Evolutionary conservation across 805 yeast species (phyloP).

Genomic region (Metschnikowia vanudenii): DNA sequence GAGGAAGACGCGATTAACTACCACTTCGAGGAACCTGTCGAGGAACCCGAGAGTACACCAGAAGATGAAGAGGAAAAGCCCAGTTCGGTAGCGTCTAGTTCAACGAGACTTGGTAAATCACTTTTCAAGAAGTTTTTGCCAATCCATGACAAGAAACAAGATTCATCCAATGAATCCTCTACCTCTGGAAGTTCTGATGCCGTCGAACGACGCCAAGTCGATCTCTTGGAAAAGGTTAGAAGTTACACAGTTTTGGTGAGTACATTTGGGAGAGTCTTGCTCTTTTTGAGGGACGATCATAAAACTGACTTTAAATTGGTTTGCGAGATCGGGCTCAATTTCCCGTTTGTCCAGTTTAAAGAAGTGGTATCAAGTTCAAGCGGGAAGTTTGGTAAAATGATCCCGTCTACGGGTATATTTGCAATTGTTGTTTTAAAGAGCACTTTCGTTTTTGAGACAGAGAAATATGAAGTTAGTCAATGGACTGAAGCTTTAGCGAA

Average conservation of each 20-base stretch:
- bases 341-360: constrained; percentile 53
- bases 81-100: constrained; percentile 5
- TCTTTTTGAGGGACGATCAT: constrained; percentile 47
- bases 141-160: constrained; percentile 20
- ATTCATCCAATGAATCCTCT: constrained; percentile 3
- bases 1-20: constrained; percentile 19
- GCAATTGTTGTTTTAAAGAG: constrained; percentile 55
- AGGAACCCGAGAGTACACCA: constrained; percentile 2
- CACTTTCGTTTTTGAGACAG: constrained; percentile 57
- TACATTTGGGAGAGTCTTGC: constrained; percentile 58
- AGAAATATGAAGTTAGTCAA: constrained; percentile 45
- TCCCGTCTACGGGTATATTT: constrained; percentile 47
- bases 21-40: constrained; percentile 6
- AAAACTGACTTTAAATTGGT: constrained; percentile 44
- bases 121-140: constrained; percentile 24
- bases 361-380: constrained; percentile 48
- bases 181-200: constrained; percentile 1
- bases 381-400: constrained; percentile 28
- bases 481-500: constrained; percentile 43
- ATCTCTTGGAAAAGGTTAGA: constrained; percentile 36
- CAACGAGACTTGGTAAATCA: constrained; percentile 19
- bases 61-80: constrained; percentile 13
- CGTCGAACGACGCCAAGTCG: constrained; percentile 3
- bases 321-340: constrained; percentile 54
- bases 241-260: constrained; percentile 58